phyloP scores from a whole-genome alignment of 2,329 filamentous ascomycete species.

The Aspergillus ochraceus region DNA sequence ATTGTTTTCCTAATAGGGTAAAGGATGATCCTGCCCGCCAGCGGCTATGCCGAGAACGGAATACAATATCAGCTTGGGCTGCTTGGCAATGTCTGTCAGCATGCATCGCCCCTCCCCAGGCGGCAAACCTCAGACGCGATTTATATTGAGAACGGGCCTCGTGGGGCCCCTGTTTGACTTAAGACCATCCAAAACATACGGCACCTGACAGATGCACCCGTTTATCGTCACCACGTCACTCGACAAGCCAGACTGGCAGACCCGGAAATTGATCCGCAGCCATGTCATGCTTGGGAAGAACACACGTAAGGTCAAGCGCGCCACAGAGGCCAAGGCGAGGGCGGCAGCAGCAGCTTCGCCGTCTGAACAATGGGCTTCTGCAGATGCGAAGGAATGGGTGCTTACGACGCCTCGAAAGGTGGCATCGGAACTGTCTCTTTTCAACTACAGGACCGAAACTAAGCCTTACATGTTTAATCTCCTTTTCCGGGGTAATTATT shows the following conservation, averaged over 20 bases:
- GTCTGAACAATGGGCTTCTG: too few species aligned
- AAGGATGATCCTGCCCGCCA: neutral
- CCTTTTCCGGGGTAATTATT: too few species aligned
- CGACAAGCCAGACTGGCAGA: neutral
- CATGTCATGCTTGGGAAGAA: too few species aligned
- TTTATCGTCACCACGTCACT: neutral
- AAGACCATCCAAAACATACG: neutral
- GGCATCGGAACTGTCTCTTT: too few species aligned
- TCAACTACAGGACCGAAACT: too few species aligned
- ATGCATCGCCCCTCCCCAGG: neutral
- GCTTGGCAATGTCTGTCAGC: slow-evolving; percentile 1
- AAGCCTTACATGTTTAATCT: too few species aligned
- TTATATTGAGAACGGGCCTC: neutral
- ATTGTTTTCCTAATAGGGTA: neutral
- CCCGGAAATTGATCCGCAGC: too few species aligned
- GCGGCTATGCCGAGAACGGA: neutral
- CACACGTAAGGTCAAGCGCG: too few species aligned
- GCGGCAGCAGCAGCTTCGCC: too few species aligned
- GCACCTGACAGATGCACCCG: neutral
- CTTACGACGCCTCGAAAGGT: too few species aligned
- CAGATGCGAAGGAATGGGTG: too few species aligned
- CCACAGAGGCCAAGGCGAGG: too few species aligned
- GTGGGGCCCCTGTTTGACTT: neutral
- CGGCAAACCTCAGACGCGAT: neutral
- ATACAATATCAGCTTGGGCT: neutral